phyloP scores from a whole-genome alignment of 2,329 filamentous ascomycete genomes.

The Cladosporium sp. region DNA sequence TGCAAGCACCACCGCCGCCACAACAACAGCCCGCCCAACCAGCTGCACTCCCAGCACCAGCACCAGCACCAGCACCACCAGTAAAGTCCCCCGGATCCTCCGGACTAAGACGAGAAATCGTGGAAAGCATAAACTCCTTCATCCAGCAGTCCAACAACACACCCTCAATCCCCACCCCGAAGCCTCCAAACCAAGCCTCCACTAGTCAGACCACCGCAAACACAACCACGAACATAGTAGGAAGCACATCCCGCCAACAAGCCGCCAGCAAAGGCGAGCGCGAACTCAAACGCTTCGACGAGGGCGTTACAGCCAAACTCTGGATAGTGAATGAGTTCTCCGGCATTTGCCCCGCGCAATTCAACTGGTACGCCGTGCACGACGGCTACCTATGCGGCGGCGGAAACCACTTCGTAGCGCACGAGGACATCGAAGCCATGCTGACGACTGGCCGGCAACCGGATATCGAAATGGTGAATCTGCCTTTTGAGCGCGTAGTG shows the following conservation, averaged over 20 bases:
- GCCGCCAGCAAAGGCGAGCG: background rate
- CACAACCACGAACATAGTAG: background rate
- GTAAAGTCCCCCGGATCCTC: too few species aligned
- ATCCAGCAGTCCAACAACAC: too few species aligned
- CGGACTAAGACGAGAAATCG: background rate
- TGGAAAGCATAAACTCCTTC: background rate
- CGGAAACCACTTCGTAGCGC: background rate
- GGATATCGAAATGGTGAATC: background rate
- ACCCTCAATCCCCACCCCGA: too few species aligned
- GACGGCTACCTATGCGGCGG: conserved; percentile 13
- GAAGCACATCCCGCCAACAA: background rate
- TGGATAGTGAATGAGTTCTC: background rate
- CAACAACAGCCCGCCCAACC: background rate
- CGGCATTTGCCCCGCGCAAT: conserved; percentile 7
- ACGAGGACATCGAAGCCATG: conserved; percentile 7
- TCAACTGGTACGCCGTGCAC: background rate
- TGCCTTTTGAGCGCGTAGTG: background rate
- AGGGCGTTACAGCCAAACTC: background rate
- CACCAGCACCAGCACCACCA: background rate
- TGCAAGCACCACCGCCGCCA: background rate
- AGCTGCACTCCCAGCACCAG: background rate
- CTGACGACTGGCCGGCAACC: background rate
- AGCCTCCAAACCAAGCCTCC: background rate
- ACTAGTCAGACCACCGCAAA: background rate
- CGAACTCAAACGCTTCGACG: conserved; percentile 4